These are phyloP conservation scores for Exophiala bonariae DNA, from an alignment of 2,329 filamentous ascomycete genomes.

Conservation along the genomic window DNA sequence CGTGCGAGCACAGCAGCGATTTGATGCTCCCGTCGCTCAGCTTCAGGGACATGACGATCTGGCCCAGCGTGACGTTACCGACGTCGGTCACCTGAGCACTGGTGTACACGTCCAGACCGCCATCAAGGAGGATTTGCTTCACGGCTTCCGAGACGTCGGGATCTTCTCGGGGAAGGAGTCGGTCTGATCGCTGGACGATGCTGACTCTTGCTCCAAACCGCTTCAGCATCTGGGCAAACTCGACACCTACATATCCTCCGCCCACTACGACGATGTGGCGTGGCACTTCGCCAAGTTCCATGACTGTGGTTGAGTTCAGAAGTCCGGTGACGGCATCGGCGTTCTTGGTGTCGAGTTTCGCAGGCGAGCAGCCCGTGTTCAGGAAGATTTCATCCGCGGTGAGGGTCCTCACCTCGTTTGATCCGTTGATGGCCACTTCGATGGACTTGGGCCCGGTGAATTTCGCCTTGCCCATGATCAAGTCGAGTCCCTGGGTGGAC, in stretches of 20 bases:
- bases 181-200: conserved; percentile 45
- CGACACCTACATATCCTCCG: conserved; percentile 54
- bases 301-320: conserved; percentile 27
- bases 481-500: conserved; percentile 39
- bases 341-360: conserved; percentile 20
- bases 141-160: conserved; percentile 48
- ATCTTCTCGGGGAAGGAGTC: conserved; percentile 50
- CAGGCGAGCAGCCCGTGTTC: conserved; percentile 27
- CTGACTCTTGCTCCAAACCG: conserved; percentile 52
- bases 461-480: conserved; percentile 47
- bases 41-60: conserved; percentile 22
- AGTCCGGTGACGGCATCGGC: conserved; percentile 20
- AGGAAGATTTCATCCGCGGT: conserved; percentile 33
- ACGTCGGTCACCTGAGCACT: conserved; percentile 32
- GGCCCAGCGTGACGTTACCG: conserved; percentile 30
- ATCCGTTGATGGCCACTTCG: conserved; percentile 29
- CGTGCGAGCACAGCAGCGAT: conserved; percentile 42
- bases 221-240: conserved; percentile 55
- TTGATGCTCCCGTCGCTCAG: conserved; percentile 25
- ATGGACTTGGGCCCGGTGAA: conserved; percentile 46
- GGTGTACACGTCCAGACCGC: conserved; percentile 48
- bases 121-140: conserved; percentile 45
- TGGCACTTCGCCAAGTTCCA: conserved; percentile 35
- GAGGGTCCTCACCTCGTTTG: conserved; percentile 34
- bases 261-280: conserved; percentile 53